Conservation (phyloP, 257 asterid genomes). For the Sherardia arvensis region DNA sequence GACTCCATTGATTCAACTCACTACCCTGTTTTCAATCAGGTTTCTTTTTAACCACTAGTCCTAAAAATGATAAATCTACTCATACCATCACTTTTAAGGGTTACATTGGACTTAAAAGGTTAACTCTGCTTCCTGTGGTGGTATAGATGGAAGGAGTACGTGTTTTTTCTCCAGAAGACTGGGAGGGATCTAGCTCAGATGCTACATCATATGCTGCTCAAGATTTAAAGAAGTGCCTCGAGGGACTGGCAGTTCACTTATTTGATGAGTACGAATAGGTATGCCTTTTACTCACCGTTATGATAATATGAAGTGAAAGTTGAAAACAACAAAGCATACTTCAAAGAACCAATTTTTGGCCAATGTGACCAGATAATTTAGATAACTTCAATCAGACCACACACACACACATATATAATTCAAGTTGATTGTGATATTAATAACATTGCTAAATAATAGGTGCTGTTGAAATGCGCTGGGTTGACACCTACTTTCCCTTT, state of each 20-base stretch:
- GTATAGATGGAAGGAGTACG: conserved; percentile 95
- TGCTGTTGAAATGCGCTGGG: conserved; percentile 94
- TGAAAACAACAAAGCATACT: not conserved
- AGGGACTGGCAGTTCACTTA: conserved; percentile 80
- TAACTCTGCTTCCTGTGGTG: conserved; percentile 3
- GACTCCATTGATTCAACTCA: conserved; percentile 94
- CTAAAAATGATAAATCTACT: too few relatives aligned
- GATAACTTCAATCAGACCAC: not conserved
- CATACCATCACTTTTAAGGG: not conserved
- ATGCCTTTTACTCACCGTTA: too few relatives aligned
- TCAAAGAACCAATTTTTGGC: not conserved
- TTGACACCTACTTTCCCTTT: conserved; percentile 94
- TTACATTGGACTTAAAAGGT: not conserved
- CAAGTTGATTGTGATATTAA: not conserved
- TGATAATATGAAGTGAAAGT: not conserved
- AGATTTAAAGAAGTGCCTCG: conserved; percentile 89
- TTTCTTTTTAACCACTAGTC: conserved; percentile 8
- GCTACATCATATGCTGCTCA: conserved; percentile 71
- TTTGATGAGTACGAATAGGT: conserved; percentile 37
- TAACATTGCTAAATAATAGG: conserved; percentile 33
- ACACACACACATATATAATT: too few relatives aligned
- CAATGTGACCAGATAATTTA: not conserved
- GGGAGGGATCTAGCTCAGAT: conserved; percentile 71
- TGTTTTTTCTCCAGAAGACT: conserved; percentile 62
- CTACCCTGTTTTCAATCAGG: conserved; percentile 99